phyloP scores from a whole-genome alignment of 345 rosid genomes.

The Brassica incana region DNA sequence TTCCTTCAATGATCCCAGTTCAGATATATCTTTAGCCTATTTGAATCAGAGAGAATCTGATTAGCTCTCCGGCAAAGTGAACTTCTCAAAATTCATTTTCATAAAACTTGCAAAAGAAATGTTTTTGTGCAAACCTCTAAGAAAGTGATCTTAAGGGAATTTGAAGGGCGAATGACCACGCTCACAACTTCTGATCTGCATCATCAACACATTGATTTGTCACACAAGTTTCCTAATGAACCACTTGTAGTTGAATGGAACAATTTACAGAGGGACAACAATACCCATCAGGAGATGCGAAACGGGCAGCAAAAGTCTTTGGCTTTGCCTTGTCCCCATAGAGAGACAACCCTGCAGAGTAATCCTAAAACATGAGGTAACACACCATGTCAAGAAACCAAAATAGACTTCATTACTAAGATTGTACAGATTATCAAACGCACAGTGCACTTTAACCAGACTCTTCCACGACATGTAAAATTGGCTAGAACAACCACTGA shows the following conservation, averaged over 20 bases:
- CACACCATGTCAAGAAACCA: slow-evolving; percentile 9
- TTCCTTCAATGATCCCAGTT: slow-evolving; percentile 79
- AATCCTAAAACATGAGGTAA: slow-evolving; percentile 56
- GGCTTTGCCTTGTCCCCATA: slow-evolving; percentile 95
- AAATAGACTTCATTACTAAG: not conserved
- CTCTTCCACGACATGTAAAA: not conserved
- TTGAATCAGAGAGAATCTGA: slow-evolving; percentile 13
- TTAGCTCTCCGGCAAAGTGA: slow-evolving; percentile 15
- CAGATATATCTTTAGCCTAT: slow-evolving; percentile 85
- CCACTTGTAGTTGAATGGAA: not conserved
- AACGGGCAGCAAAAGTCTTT: slow-evolving; percentile 78
- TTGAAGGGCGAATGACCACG: slow-evolving; percentile 75
- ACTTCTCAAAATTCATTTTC: not conserved
- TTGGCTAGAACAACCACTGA: slow-evolving; percentile 4
- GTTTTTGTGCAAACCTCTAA: slow-evolving; percentile 64
- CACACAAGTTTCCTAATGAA: not conserved
- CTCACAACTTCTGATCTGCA: slow-evolving; percentile 78
- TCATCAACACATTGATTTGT: slow-evolving; percentile 15
- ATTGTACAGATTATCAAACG: not conserved
- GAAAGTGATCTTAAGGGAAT: slow-evolving; percentile 90
- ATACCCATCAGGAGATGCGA: slow-evolving; percentile 88
- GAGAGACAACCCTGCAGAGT: slow-evolving; percentile 72
- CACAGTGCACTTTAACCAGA: not conserved
- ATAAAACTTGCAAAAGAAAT: slow-evolving; percentile 8
- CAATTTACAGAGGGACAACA: not conserved